Conservation (phyloP, 2,329 filamentous ascomycete species). For the Cladosporium sp. region DNA sequence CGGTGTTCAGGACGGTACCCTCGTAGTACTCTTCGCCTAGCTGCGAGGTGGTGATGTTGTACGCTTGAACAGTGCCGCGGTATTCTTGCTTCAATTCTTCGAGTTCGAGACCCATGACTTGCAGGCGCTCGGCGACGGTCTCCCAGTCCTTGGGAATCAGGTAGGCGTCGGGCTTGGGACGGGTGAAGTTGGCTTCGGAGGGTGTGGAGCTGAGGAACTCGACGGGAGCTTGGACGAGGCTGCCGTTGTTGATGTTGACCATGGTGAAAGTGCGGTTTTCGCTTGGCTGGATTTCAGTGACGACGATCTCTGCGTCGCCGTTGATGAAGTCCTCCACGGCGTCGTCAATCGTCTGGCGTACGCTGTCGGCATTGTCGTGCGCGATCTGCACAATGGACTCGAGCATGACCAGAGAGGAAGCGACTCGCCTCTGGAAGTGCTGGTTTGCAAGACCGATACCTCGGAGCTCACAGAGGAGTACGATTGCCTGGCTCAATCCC, state of each 20-base stretch:
- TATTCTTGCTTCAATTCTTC: conserved; percentile 28
- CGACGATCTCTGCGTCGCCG: conserved; percentile 27
- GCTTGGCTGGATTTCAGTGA: conserved; percentile 25
- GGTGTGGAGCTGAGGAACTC: conserved; percentile 34
- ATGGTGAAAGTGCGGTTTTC: conserved; percentile 31
- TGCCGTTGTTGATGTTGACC: conserved; percentile 30
- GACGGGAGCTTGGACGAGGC: conserved; percentile 32
- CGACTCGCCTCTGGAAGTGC: conserved; percentile 31
- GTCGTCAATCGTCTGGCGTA: conserved; percentile 29
- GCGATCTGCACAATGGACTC: conserved; percentile 33
- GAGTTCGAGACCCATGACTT: conserved; percentile 32
- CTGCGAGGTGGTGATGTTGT: conserved; percentile 31
- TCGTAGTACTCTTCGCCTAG: conserved; percentile 33
- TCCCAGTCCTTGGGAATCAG: conserved; percentile 34
- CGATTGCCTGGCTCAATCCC: conserved; percentile 33
- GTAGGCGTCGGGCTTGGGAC: conserved; percentile 32
- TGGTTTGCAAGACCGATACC: conserved; percentile 35
- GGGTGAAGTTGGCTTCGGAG: conserved; percentile 32
- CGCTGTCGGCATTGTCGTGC: conserved; percentile 25
- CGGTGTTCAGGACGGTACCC: conserved; percentile 30
- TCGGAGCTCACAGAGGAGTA: conserved; percentile 34
- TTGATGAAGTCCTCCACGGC: conserved; percentile 26
- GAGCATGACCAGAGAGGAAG: conserved; percentile 32
- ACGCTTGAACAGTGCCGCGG: conserved; percentile 29
- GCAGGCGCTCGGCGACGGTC: conserved; percentile 31